Percentiles rank a stretch among this genome's conserved stretches.
These are phyloP conservation scores for Ophiostoma populinum DNA, from an alignment of 2,329 filamentous ascomycete species.

Conservation along the genomic window DNA sequence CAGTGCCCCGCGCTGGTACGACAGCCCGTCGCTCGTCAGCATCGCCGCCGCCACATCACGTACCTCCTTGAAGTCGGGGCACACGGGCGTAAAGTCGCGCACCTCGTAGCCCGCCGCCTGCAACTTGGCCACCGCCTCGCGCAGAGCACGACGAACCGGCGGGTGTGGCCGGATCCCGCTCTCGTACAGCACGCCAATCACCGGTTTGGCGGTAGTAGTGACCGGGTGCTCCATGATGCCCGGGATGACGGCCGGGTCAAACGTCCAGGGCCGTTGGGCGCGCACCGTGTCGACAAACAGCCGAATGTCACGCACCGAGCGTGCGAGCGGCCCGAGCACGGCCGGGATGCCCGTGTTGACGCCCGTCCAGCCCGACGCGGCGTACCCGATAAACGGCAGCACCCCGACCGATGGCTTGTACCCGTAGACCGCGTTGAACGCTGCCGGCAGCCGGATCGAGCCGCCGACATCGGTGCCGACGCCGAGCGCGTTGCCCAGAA, in stretches of 20 bases:
- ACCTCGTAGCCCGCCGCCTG: constrained; percentile 40
- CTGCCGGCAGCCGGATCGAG: constrained; percentile 14
- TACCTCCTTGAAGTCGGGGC: constrained; percentile 9
- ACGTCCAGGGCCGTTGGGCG: constrained; percentile 37
- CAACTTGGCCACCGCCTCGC: constrained; percentile 22
- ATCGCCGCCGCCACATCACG: constrained; percentile 8
- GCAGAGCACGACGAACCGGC: constrained; percentile 36
- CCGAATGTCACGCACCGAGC: constrained; percentile 34
- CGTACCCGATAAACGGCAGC: constrained; percentile 12
- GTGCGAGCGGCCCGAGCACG: constrained; percentile 32
- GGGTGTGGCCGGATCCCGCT: constrained; percentile 38
- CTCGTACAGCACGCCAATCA: constrained; percentile 35
- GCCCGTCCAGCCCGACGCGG: constrained; percentile 15
- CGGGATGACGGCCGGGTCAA: constrained; percentile 67
- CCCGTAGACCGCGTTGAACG: constrained; percentile 17
- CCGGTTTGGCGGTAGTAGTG: constrained; percentile 19
- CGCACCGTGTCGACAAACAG: constrained; percentile 30
- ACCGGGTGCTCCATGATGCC: constrained; percentile 36
- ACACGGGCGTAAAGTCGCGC: constrained; percentile 13
- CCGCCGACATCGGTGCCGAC: constrained; percentile 20
- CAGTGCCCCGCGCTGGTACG: constrained; percentile 10
- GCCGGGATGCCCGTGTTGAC: constrained; percentile 12
- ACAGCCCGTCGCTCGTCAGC: constrained; percentile 9
- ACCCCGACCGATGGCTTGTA: constrained; percentile 15
- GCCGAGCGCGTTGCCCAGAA: constrained; percentile 18